Evolutionary conservation across 441 rosid species (phyloP).

Genomic region (Croton laevigatus): DNA sequence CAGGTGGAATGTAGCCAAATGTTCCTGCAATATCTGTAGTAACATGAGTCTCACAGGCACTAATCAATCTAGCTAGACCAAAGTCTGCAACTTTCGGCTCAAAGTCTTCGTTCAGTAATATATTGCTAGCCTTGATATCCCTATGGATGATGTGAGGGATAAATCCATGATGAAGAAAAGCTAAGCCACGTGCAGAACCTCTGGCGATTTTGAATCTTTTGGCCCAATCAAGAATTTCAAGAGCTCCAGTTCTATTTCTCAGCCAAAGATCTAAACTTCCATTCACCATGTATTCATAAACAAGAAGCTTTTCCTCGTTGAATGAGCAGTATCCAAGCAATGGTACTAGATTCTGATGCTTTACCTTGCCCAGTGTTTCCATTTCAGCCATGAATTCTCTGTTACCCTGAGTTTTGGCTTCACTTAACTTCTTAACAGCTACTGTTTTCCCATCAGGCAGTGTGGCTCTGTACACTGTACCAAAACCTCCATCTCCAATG

Average conservation of each 20-base stretch:
- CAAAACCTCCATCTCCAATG: conserved; percentile 92
- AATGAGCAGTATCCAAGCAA: conserved; percentile 81
- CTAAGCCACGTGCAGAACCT: conserved; percentile 81
- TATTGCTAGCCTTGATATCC: conserved; percentile 90
- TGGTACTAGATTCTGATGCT: conserved; percentile 84
- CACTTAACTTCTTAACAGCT: conserved; percentile 88
- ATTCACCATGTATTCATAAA: conserved; percentile 88
- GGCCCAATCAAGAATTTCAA: conserved; percentile 70
- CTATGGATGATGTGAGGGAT: conserved; percentile 91
- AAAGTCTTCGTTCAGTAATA: conserved; percentile 65
- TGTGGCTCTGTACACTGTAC: conserved; percentile 80
- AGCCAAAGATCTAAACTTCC: conserved; percentile 91
- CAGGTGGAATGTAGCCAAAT: conserved; percentile 91
- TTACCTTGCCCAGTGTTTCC: conserved; percentile 96
- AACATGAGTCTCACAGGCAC: conserved; percentile 92
- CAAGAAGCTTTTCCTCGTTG: conserved; percentile 83
- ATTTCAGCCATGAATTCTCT: conserved; percentile 88
- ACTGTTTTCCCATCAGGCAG: conserved; percentile 57
- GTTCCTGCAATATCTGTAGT: conserved; percentile 89
- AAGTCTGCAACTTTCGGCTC: conserved; percentile 95
- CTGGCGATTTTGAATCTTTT: conserved; percentile 68
- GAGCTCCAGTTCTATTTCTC: conserved; percentile 60
- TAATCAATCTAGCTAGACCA: conserved; percentile 83
- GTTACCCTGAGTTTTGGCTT: conserved; percentile 79
- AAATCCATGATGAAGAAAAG: conserved; percentile 85